Conservation (phyloP, 225 moss, liverwort and hornwort species). For the Marchantia paleacea region DNA sequence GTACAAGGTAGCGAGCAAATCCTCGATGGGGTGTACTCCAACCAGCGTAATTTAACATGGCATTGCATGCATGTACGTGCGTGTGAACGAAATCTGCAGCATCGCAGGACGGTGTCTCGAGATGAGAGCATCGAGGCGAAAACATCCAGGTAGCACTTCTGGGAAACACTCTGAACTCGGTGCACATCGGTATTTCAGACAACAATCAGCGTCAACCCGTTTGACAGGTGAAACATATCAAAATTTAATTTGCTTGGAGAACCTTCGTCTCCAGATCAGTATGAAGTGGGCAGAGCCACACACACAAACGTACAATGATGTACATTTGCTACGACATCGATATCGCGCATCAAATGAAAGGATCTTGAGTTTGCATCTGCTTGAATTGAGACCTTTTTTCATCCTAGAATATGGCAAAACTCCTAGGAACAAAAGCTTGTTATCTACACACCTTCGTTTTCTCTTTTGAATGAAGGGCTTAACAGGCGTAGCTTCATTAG, state of each 20-base stretch:
- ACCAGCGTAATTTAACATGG: no score
- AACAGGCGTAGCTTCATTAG: not conserved
- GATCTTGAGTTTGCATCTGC: not conserved
- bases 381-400: not conserved
- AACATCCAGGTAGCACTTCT: no score
- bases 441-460: slow-evolving; percentile 7
- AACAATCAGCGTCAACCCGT: not conserved
- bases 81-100: no score
- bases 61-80: no score
- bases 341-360: not conserved
- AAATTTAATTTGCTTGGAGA: not conserved
- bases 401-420: not conserved
- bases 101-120: no score
- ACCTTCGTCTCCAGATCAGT: not conserved
- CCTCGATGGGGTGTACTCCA: no score
- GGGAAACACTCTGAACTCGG: no score
- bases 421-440: not conserved
- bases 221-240: not conserved
- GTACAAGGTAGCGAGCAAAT: no score
- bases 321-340: not conserved
- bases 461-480: not conserved
- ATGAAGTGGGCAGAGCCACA: not conserved
- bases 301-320: not conserved
- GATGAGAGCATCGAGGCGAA: no score
- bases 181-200: no score